Evolutionary conservation across 805 yeast species (phyloP).

Genomic region (Hanseniaspora singularis): DNA sequence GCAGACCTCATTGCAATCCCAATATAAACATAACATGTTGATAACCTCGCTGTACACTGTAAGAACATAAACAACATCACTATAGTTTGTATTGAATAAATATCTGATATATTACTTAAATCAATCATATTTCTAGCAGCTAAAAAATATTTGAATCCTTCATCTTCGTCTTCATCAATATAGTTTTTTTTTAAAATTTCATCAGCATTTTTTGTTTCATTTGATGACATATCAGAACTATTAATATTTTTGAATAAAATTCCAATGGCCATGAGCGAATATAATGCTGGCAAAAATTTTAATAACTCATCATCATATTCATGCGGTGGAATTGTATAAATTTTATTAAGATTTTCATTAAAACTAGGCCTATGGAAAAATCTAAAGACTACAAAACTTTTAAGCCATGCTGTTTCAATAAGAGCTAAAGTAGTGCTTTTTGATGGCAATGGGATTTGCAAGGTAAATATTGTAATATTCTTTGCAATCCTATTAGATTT

Average conservation of each 20-base stretch:
- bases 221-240: not conserved
- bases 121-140: conserved; percentile 79
- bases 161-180: conserved; percentile 34
- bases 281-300: conserved; percentile 67
- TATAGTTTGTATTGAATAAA: conserved; percentile 72
- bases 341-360: conserved; percentile 56
- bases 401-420: conserved; percentile 70
- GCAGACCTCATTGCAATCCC: conserved; percentile 84
- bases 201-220: not conserved
- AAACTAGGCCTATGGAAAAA: conserved; percentile 81
- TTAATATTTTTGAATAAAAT: conserved; percentile 54
- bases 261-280: conserved; percentile 79
- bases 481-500: not conserved
- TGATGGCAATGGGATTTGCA: conserved; percentile 63
- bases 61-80: conserved; percentile 76
- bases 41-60: conserved; percentile 79
- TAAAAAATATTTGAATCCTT: conserved; percentile 71
- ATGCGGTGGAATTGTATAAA: conserved; percentile 67
- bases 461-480: conserved; percentile 1
- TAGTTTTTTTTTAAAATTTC: not conserved
- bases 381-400: conserved; percentile 71
- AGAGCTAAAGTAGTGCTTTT: conserved; percentile 61
- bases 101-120: conserved; percentile 73
- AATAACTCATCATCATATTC: conserved; percentile 68
- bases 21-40: conserved; percentile 82